Conservation (phyloP, 768 basidiomycete species). For the Suillus discolor region DNA sequence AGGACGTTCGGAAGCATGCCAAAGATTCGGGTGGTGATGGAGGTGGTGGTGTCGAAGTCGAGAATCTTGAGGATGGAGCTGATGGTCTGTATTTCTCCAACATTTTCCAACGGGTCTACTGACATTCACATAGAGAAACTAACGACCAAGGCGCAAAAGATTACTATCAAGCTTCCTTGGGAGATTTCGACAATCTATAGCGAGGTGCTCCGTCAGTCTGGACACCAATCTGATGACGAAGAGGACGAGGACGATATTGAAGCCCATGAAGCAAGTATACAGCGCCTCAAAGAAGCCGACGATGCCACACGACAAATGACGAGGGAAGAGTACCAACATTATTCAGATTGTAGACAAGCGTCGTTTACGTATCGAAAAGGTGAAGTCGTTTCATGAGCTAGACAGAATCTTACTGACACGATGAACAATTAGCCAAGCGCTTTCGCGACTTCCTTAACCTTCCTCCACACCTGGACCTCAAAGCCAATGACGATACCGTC, state of each 20-base stretch:
- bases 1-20: slow-evolving; percentile 93
- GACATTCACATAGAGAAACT: slow-evolving; percentile 60
- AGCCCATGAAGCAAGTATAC: slow-evolving; percentile 92
- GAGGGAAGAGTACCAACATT: slow-evolving; percentile 94
- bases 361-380: slow-evolving; percentile 98
- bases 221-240: slow-evolving; percentile 89
- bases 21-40: slow-evolving; percentile 88
- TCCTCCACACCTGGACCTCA: slow-evolving; percentile 82
- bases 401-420: background rate
- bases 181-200: slow-evolving; percentile 91
- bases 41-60: slow-evolving; percentile 80
- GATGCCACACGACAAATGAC: slow-evolving; percentile 96
- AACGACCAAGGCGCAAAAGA: slow-evolving; percentile 84
- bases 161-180: slow-evolving; percentile 95
- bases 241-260: slow-evolving; percentile 97
- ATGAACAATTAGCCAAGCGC: slow-evolving; percentile 69
- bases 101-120: background rate
- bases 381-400: slow-evolving; percentile 31
- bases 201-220: slow-evolving; percentile 74
- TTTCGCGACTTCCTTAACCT: slow-evolving; percentile 95
- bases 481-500: slow-evolving; percentile 90
- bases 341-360: slow-evolving; percentile 95
- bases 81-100: slow-evolving; percentile 54
- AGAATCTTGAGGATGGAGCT: slow-evolving; percentile 79
- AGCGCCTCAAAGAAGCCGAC: slow-evolving; percentile 92